Percentiles rank a stretch among this genome's conserved stretches.
phyloP scores from a whole-genome alignment of 441 rosid species.

The Isatis lusitanica region DNA sequence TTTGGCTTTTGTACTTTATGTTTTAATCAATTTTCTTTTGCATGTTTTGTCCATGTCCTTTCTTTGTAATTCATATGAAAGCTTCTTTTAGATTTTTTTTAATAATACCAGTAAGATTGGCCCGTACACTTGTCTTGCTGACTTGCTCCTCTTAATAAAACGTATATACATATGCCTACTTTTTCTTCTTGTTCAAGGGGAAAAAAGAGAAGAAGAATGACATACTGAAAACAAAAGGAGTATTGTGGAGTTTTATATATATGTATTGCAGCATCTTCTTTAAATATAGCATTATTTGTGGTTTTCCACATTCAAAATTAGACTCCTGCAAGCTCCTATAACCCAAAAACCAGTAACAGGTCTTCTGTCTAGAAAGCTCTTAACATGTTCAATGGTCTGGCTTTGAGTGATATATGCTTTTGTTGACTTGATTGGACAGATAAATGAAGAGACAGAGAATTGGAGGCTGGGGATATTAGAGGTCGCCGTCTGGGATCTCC shows the following conservation, averaged over 20 bases:
- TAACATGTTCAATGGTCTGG: constrained; percentile 63
- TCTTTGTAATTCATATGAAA: neutral
- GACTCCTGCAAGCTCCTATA: neutral
- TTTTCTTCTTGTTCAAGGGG: neutral
- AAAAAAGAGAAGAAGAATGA: neutral
- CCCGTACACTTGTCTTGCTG: neutral
- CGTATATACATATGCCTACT: neutral
- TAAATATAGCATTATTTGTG: neutral
- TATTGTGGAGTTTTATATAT: neutral
- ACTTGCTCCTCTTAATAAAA: neutral
- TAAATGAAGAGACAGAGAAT: neutral
- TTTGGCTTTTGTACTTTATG: neutral
- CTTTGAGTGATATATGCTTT: constrained; percentile 1
- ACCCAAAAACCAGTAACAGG: constrained; percentile 8
- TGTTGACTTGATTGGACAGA: neutral
- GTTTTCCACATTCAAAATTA: constrained; percentile 9
- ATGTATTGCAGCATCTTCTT: neutral
- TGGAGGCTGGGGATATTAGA: neutral
- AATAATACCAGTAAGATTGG: neutral
- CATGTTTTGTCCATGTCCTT: neutral
- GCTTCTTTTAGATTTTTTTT: neutral
- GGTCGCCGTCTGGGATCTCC: constrained; percentile 23
- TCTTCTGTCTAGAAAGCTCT: constrained; percentile 29
- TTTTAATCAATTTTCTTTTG: neutral
- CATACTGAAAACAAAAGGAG: neutral